Evolutionary conservation across 73 alveolate species (phyloP), one percentile per base, ranked within the genome.

Genomic region (Paramecium primaurelia): DNA sequence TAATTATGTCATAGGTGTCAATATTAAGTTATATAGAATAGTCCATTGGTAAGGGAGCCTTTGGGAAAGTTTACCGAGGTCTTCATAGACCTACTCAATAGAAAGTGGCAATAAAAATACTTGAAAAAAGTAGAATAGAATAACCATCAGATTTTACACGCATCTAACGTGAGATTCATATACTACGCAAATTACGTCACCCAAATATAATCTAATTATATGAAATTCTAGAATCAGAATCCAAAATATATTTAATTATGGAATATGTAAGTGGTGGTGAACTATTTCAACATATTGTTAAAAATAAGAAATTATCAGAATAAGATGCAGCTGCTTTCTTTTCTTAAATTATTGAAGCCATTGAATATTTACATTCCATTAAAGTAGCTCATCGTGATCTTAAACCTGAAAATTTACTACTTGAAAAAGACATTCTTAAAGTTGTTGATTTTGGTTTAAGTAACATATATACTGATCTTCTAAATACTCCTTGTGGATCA

Each of bases 201-300:
- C 97, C 98, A 1, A 94, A 96, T 51, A 95, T 97, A 1, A 95
- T 96, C 16, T 96, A 97, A 92, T 86, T 97, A 68, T 97, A 96
- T 96, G 99, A 97, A 86, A 95, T 96, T 75, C 58, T 92, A 10
- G 99, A 97, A 93, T 95, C 97, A 25, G 71, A 95, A 4, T 88
- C 96, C n/a, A 94, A 96, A 37, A 94, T 96, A 49, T 96, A 60
- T 92, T 92, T 97, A 42, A 95, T 97, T 54, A 96, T 97, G 99
- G 99, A 97, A 94, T 95, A 89, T 88, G 98, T 98, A n/a, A 60
- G 89, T 26, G 98, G 98, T 12, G 99, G 99, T 3, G 99, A 97
- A 49, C 86, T 87, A 96, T 97, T 97, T 93, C 94, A 97, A 69
- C 93, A 95, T 94, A 97, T 97, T 16, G 99, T 97, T 22, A 80